Percentiles rank a stretch among this genome's conserved stretches.
These are phyloP conservation scores for Colletotrichum magnum DNA, from an alignment of 2,329 filamentous ascomycete genomes.

Conservation along the genomic window DNA sequence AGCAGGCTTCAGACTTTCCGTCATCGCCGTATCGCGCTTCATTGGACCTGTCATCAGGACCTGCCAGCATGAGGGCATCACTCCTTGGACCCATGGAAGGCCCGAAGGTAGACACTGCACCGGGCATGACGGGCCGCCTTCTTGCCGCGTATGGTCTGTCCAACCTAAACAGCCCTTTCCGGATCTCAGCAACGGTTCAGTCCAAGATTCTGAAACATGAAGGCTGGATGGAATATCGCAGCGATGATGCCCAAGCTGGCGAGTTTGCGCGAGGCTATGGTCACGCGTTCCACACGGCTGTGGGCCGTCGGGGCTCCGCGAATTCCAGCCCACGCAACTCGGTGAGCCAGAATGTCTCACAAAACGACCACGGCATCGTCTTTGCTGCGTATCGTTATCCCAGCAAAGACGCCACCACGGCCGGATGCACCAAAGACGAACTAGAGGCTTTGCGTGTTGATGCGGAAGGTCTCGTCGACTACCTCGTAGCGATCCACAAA, in stretches of 20 bases:
- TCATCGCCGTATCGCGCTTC: slow-evolving; percentile 42
- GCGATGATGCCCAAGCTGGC: slow-evolving; percentile 55
- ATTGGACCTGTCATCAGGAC: slow-evolving; percentile 37
- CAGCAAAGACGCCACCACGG: slow-evolving; percentile 52
- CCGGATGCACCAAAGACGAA: slow-evolving; percentile 55
- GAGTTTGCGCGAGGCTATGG: slow-evolving; percentile 68
- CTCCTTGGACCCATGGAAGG: slow-evolving; percentile 34
- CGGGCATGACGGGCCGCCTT: slow-evolving; percentile 62
- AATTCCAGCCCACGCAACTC: slow-evolving; percentile 30
- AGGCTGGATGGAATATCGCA: slow-evolving; percentile 68
- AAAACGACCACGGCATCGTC: slow-evolving; percentile 66
- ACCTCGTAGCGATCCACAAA: slow-evolving; percentile 65
- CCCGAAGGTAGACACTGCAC: slow-evolving; percentile 38
- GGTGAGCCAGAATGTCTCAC: slow-evolving; percentile 17
- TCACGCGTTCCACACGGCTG: slow-evolving; percentile 65
- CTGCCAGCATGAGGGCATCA: slow-evolving; percentile 36
- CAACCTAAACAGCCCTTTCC: slow-evolving; percentile 65
- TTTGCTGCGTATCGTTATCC: slow-evolving; percentile 70
- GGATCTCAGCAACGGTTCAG: slow-evolving; percentile 65
- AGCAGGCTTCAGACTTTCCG: slow-evolving; percentile 35
- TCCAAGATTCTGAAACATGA: slow-evolving; percentile 62
- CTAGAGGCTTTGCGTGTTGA: slow-evolving; percentile 63
- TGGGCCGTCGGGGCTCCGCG: slow-evolving; percentile 43
- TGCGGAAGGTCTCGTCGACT: slow-evolving; percentile 66
- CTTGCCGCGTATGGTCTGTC: slow-evolving; percentile 69